Percentiles rank a stretch among this genome's conserved stretches.
Conservation (phyloP, 805 yeast genomes). For the Lachancea thermotolerans region DNA sequence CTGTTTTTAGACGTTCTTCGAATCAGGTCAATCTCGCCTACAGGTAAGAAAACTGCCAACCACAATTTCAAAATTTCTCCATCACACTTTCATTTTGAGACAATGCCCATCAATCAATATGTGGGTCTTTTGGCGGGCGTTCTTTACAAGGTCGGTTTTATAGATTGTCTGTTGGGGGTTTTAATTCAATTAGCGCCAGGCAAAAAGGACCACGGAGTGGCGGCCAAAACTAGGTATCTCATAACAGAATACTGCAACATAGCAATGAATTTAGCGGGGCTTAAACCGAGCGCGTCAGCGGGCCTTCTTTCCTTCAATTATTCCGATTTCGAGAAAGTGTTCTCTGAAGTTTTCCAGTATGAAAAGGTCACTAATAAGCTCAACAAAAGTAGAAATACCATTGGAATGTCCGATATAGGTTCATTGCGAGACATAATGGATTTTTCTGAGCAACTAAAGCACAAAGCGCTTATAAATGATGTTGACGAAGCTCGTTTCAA, state of each 20-base stretch:
- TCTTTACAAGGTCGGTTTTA: slow-evolving; percentile 50
- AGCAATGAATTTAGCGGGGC: slow-evolving; percentile 42
- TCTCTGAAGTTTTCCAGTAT: slow-evolving; percentile 36
- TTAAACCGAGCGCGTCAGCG: slow-evolving; percentile 10
- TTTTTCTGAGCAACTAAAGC: slow-evolving; percentile 20
- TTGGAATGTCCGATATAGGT: slow-evolving; percentile 29
- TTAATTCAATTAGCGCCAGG: slow-evolving; percentile 16
- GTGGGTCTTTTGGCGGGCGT: slow-evolving; percentile 53
- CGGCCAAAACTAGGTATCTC: slow-evolving; percentile 54
- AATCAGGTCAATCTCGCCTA: slow-evolving; percentile 50
- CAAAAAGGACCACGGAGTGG: slow-evolving; percentile 40
- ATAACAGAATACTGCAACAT: slow-evolving; percentile 55
- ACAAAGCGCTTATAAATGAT: slow-evolving; percentile 19
- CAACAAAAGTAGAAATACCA: slow-evolving; percentile 33
- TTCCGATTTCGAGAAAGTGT: slow-evolving; percentile 4
- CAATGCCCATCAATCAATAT: slow-evolving; percentile 51
- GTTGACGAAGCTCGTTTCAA: slow-evolving; percentile 66
- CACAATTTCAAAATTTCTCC: slow-evolving; percentile 16
- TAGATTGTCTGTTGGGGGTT: slow-evolving; percentile 42
- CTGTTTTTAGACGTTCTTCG: slow-evolving; percentile 62
- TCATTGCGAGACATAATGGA: slow-evolving; percentile 18
- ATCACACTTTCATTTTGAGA: slow-evolving; percentile 36
- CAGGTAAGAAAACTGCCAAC: slow-evolving; percentile 8
- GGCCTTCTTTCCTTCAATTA: slow-evolving; percentile 2
- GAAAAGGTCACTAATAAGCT: slow-evolving; percentile 39